Evolutionary conservation across 2,329 filamentous ascomycete genomes (phyloP), one percentile per base, ranked within the genome.

Genomic region (Ophiostoma pallidulum): DNA sequence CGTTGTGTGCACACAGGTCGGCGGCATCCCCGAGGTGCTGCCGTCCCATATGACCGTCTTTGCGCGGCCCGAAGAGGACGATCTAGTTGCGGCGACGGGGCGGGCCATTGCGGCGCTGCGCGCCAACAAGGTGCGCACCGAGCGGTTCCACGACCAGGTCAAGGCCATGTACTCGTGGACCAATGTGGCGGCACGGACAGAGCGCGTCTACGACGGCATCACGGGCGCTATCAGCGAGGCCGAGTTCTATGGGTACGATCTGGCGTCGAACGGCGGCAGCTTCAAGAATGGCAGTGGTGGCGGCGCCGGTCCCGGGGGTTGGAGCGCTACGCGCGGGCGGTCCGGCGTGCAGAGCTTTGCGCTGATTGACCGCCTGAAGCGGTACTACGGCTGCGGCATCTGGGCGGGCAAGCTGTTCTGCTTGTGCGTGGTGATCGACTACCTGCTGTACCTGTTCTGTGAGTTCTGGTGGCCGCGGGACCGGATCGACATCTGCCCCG

Each of bases 161-260:
- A 89, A 91, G 65, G 86, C 86, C 70, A 97, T 97, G 92, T 98
- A 98, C 68, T 94, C 88, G 2, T 98, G 92, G 92, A 86, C 86
- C 24, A 91, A 98, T 62, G 91, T 98, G 24, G 92, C 92, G 13
- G 78, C 85, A 57, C 84, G 92, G 47, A 97, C 92, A 0, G 92
- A 98, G 66, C 78, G 91, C 26, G 92, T 98, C 1, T 98, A 98
- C 65, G 82, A 94, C 62, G 87, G 92, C 41, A 94, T 98, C 56
- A 87, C 82, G 3, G 90, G 89, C 8, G 81, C 80, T n/a, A 81
- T 94, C 45, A 81, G 78, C 54, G 87, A 94, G 57, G 82, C 85
- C 46, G 87, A 94, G 51, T 94, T 94, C 59, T 95, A 95, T 60
- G 87, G 87, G 14, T 84, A 86, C 60, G 82, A 87, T 47, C 78